Percentiles rank a stretch among this genome's conserved stretches.
phyloP scores from a whole-genome alignment of 768 basidiomycete species.

The Termitomyces sp. region DNA sequence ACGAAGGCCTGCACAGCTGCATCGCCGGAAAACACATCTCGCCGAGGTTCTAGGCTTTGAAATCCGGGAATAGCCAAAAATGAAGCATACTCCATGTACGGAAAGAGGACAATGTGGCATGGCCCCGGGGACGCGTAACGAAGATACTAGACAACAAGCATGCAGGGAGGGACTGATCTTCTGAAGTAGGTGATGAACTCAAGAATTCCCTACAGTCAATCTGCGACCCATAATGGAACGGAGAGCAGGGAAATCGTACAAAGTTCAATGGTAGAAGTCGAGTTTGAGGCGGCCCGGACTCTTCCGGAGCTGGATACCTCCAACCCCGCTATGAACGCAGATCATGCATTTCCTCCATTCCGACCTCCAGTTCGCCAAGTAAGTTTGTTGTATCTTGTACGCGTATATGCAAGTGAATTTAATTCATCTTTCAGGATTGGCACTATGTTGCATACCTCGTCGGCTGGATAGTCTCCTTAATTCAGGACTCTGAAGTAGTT shows the following conservation, averaged over 20 bases:
- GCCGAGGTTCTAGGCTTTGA: not conserved
- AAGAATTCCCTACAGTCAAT: not conserved
- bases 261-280: no score
- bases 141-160: not conserved
- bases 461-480: conserved; percentile 8
- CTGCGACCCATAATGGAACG: no score
- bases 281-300: conserved; percentile 4
- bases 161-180: not conserved
- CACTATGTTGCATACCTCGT: conserved; percentile 12
- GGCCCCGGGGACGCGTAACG: not conserved
- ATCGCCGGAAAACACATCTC: not conserved
- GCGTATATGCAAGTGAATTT: not conserved
- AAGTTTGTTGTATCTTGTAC: not conserved
- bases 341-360: not conserved
- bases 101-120: not conserved
- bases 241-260: no score
- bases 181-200: not conserved
- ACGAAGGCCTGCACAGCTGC: not conserved
- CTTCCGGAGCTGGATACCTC: not conserved
- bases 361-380: conserved; percentile 7
- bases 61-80: no score
- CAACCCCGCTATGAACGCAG: not conserved
- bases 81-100: not conserved
- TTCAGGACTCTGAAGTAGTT: not conserved
- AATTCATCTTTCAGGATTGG: conserved; percentile 1